Base-by-base conservation (phyloP, 139 green algal genomes). In the Chlamydomonas applanata region DNA sequence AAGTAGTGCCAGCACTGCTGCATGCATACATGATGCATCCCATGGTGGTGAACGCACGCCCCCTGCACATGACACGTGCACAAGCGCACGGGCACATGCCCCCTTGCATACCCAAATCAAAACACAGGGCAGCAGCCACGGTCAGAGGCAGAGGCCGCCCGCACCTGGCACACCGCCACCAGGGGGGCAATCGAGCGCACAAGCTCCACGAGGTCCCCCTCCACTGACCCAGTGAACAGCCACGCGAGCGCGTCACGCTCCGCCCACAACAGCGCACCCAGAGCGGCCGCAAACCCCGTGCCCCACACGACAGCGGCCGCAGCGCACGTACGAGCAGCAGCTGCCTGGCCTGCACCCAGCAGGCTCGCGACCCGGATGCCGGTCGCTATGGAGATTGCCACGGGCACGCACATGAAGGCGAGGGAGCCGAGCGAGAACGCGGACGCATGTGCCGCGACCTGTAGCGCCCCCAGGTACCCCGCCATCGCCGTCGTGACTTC, bases 101-200 rank as follows among this genome's bases (percentile, higher is more conserved):
- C n/a, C n/a, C n/a, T n/a, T n/a, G n/a, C n/a, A n/a, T n/a, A n/a
- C n/a, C n/a, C n/a, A n/a, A n/a, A n/a, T n/a, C n/a, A n/a, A n/a
- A n/a, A n/a, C n/a, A n/a, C n/a, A n/a, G n/a, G n/a, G 59, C 59
- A n/a, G 25, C 20, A 19, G 59, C 59, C 45, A 54, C 45, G 45
- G 13, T 16, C 45, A 54, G 13, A 54, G 45, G 59, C 59, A 35
- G 59, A 19, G 40, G 40, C 40, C 11, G 40, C 7, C 59, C 59
- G 24, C 59, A 66, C 59, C 59, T 66, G 59, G 59, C 29, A 66
- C n/a, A 66, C 29, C 20, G 59, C 59, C 59, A 66, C 59, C 59
- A 66, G 25, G 3, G 59, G 59, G 4, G 59, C 59, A 36, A 66
- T 66, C n/a, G 9, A 3, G 3, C 20, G 3, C 3, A 66, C 20